These are phyloP conservation scores for Phaeolepiota aurea DNA, from an alignment of 768 basidiomycete genomes.

Conservation along the genomic window DNA sequence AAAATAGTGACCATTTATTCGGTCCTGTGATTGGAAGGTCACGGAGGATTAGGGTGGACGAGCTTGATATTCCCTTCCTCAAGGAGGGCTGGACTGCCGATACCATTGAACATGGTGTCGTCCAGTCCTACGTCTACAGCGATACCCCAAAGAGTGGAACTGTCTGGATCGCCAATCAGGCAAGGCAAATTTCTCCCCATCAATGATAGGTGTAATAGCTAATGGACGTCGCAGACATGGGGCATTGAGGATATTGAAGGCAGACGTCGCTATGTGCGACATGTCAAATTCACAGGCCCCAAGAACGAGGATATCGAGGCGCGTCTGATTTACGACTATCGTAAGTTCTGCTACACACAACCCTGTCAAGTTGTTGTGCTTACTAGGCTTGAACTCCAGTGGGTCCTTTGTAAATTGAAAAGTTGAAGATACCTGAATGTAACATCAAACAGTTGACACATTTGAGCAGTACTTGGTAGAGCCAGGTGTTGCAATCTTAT, in stretches of 20 bases:
- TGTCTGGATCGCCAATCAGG: slow-evolving; percentile 61
- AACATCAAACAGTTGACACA: too few species aligned
- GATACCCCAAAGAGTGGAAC: slow-evolving; percentile 53
- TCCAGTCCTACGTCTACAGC: slow-evolving; percentile 44
- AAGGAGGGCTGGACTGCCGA: slow-evolving; percentile 32
- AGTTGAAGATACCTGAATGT: too few species aligned
- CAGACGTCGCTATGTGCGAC: slow-evolving; percentile 53
- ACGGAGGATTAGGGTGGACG: slow-evolving; percentile 38
- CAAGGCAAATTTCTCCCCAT: too few species aligned
- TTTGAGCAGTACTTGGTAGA: too few species aligned
- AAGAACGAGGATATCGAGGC: slow-evolving; percentile 46
- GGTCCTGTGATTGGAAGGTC: slow-evolving; percentile 49
- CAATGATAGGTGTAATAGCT: neutral
- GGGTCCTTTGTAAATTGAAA: neutral
- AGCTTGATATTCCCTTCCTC: slow-evolving; percentile 35
- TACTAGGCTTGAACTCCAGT: neutral
- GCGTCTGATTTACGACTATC: slow-evolving; percentile 59
- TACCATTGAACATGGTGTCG: slow-evolving; percentile 31
- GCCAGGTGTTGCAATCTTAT: too few species aligned
- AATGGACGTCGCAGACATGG: slow-evolving; percentile 53
- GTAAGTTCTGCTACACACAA: slow-evolving; percentile 27
- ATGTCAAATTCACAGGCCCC: slow-evolving; percentile 57
- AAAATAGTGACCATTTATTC: slow-evolving; percentile 54
- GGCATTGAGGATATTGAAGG: slow-evolving; percentile 54
- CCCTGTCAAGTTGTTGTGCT: neutral